Percentiles rank a stretch among this genome's conserved stretches.
Conservation (phyloP, 306 rosid species). For the Cicer judaicum region DNA sequence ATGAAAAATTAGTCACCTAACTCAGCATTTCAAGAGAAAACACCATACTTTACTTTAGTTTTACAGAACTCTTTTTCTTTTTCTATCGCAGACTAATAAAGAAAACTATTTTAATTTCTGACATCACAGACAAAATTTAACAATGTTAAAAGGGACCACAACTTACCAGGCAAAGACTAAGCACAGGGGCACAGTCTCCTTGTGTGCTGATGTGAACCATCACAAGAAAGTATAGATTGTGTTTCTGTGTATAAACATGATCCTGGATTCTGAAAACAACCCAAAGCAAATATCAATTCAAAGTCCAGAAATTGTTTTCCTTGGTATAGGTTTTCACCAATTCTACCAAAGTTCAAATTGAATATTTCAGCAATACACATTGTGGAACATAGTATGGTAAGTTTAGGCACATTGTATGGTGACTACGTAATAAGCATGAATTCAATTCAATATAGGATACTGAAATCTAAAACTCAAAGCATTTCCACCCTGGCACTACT, state of each 20-base stretch:
- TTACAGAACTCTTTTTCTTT: conserved; percentile 1
- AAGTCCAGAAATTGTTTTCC: conserved; percentile 15
- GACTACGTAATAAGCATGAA: conserved; percentile 21
- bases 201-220: conserved; percentile 82
- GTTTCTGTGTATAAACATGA: conserved; percentile 77
- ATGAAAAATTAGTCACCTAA: conserved; percentile 11
- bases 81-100: conserved; percentile 31
- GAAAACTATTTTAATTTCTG: conserved; percentile 9
- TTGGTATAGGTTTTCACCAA: conserved; percentile 23
- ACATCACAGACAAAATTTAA: conserved; percentile 9
- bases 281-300: conserved; percentile 20
- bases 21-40: conserved; percentile 11
- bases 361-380: conserved; percentile 6
- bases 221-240: conserved; percentile 77
- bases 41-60: conserved; percentile 3
- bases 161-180: conserved; percentile 58
- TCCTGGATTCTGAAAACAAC: conserved; percentile 77
- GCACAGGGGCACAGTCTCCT: conserved; percentile 98
- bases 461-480: conserved; percentile 22
- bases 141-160: conserved; percentile 25
- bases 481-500: conserved; percentile 13
- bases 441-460: conserved; percentile 9
- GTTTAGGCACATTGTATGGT: conserved; percentile 1
- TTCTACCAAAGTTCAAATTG: conserved; percentile 31
- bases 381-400: background rate